A percentile compares a stretch with the other conserved stretches of the same genome.
Evolutionary conservation across 768 basidiomycete genomes (phyloP).

Genomic region (Tulasnella sp.): DNA sequence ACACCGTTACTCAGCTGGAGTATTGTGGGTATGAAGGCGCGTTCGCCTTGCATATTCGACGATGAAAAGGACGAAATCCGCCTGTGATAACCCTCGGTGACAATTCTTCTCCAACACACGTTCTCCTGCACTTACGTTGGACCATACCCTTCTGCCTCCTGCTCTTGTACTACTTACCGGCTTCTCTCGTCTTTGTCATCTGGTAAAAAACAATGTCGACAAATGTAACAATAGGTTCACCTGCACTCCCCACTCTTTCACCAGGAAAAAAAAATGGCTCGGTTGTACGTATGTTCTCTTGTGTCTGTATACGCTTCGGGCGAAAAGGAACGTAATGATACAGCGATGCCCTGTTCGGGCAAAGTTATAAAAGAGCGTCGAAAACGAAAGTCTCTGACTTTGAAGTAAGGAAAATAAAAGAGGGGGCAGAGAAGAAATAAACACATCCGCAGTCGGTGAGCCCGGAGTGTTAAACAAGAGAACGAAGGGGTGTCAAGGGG

Average conservation of each 20-base stretch:
- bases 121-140: neutral
- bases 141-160: neutral
- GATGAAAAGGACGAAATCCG: neutral
- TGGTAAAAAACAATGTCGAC: neutral
- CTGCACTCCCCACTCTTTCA: neutral
- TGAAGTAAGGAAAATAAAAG: neutral
- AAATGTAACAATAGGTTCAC: neutral
- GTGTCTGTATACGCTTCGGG: neutral
- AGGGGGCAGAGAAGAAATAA: neutral
- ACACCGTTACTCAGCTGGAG: constrained; percentile 55
- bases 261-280: neutral
- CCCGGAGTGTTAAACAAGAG: neutral
- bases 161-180: neutral
- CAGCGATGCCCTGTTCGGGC: neutral
- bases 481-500: neutral
- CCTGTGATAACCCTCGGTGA: neutral
- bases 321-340: neutral
- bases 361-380: neutral
- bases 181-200: neutral
- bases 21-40: constrained; percentile 72
- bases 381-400: neutral
- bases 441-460: neutral
- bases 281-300: neutral
- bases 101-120: neutral
- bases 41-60: constrained; percentile 32